These are phyloP conservation scores for Candida buenavistaensis DNA, from an alignment of 1,139 yeast species.

Conservation along the genomic window DNA sequence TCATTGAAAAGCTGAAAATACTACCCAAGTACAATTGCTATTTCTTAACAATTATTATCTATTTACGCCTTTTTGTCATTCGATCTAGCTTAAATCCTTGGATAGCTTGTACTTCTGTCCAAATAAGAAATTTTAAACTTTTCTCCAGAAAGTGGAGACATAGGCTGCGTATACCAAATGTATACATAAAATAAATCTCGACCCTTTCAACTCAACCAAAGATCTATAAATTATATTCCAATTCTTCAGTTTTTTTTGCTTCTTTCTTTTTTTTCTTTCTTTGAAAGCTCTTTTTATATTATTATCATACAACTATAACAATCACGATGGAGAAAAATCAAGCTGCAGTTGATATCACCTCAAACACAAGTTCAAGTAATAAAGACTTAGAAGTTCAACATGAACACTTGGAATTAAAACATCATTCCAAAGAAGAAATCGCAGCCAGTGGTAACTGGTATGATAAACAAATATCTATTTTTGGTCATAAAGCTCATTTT, in stretches of 20 bases:
- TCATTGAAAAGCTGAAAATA: background rate
- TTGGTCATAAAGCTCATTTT: constrained; percentile 21
- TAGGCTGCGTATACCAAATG: no score
- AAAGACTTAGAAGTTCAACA: constrained; percentile 14
- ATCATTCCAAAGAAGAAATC: constrained; percentile 29
- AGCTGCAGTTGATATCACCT: constrained; percentile 1
- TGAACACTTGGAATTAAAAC: constrained; percentile 26
- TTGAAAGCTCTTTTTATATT: background rate
- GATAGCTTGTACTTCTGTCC: no score
- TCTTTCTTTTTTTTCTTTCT: background rate
- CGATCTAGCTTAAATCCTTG: no score
- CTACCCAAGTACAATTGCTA: background rate
- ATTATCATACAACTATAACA: background rate
- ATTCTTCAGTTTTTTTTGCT: background rate
- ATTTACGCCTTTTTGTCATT: no score
- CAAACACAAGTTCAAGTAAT: constrained; percentile 7
- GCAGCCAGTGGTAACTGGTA: constrained; percentile 42
- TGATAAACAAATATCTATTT: constrained; percentile 25
- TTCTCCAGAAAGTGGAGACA: background rate
- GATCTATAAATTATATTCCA: constrained; percentile 2
- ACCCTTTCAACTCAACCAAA: background rate
- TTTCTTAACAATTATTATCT: background rate
- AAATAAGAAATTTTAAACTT: no score
- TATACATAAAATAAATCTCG: no score
- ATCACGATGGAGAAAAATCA: constrained; percentile 2